A percentile compares a stretch with the other conserved stretches of the same genome.
These are phyloP conservation scores for Chondrus crispus DNA, from an alignment of 23 red algal species.

Conservation along the genomic window DNA sequence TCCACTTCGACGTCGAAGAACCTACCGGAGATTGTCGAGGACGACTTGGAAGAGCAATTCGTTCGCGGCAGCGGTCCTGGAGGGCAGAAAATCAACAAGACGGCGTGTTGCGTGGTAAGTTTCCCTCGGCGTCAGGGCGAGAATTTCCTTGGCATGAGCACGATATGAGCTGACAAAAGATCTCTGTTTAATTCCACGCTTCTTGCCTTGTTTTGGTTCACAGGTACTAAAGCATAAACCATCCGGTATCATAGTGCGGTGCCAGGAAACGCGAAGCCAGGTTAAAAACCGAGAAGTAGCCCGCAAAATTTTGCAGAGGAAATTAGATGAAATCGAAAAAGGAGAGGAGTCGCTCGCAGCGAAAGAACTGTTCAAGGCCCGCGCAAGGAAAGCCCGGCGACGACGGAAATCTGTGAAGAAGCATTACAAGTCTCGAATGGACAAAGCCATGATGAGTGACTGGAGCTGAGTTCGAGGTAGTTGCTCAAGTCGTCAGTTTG, in stretches of 20 bases:
- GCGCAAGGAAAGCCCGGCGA: conserved; percentile 77
- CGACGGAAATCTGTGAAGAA: conserved; percentile 80
- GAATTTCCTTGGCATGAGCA: too few relatives aligned
- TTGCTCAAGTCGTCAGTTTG: too few relatives aligned
- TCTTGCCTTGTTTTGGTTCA: neutral
- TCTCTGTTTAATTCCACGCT: neutral
- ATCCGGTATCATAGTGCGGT: conserved; percentile 78
- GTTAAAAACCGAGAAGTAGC: conserved; percentile 70
- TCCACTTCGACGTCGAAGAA: too few relatives aligned
- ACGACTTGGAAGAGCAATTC: conserved; percentile 86
- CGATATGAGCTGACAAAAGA: neutral
- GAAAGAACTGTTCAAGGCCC: conserved; percentile 37
- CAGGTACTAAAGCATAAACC: conserved; percentile 76
- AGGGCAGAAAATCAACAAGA: conserved; percentile 97
- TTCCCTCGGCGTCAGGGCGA: too few relatives aligned
- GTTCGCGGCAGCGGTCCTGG: conserved; percentile 89
- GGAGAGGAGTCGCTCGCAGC: conserved; percentile 74
- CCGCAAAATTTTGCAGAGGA: conserved; percentile 56
- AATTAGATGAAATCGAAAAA: conserved; percentile 58
- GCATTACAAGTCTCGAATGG: conserved; percentile 83
- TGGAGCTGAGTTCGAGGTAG: neutral
- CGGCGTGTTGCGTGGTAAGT: conserved; percentile 78
- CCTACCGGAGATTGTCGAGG: conserved; percentile 35
- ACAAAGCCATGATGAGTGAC: conserved; percentile 37
- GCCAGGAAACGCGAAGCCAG: conserved; percentile 83